Conservation (phyloP, 139 green algal species). For the Coelastrella sp. region DNA sequence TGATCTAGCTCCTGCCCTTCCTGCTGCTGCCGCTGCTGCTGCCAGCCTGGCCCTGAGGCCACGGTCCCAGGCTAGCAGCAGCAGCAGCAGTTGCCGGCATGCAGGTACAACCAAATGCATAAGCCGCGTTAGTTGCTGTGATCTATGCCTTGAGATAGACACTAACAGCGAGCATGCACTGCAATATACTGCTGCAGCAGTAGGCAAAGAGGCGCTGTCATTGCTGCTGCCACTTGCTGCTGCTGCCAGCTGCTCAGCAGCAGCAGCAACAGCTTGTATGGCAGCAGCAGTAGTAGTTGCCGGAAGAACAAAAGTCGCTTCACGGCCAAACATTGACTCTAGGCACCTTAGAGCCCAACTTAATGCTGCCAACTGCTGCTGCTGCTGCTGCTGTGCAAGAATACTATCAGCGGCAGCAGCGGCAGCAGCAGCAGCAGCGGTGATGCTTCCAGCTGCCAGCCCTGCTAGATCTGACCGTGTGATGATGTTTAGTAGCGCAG, state of each 20-base stretch:
- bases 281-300: not conserved
- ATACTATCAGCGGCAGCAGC: conserved; percentile 4
- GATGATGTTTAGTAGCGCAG: conserved; percentile 6
- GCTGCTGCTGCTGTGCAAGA: not conserved
- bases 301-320: conserved; percentile 1
- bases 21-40: not conserved
- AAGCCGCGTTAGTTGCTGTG: not conserved
- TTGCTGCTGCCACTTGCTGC: not conserved
- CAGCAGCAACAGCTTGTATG: not conserved
- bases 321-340: conserved; percentile 14
- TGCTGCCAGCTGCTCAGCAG: not conserved
- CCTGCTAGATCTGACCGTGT: conserved; percentile 3
- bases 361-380: conserved; percentile 10
- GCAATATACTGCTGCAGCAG: not conserved
- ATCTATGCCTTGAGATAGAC: not conserved
- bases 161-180: conserved; percentile 3
- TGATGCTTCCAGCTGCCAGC: not conserved
- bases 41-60: not conserved
- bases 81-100: conserved; percentile 22
- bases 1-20: not conserved
- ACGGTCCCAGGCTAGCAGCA: conserved; percentile 27
- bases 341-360: conserved; percentile 14
- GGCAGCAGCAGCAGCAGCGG: no score
- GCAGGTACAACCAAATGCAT: not conserved
- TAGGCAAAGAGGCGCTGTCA: not conserved